phyloP scores from a whole-genome alignment of 140 eudicot genomes.

The Ambrosia hybrid region DNA sequence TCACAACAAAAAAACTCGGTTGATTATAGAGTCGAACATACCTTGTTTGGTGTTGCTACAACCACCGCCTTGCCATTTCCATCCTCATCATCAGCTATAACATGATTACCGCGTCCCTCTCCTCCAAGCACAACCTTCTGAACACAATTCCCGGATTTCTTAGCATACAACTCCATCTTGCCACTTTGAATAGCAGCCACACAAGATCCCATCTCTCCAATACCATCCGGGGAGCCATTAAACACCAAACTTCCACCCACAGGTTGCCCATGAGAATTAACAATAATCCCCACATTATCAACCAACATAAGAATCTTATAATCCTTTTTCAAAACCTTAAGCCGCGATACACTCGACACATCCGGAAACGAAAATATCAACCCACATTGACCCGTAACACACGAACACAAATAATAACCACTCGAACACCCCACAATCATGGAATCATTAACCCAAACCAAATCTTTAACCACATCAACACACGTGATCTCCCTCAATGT shows the following conservation, averaged over 20 bases:
- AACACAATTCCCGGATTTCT: slow-evolving; percentile 60
- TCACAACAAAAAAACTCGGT: slow-evolving; percentile 7
- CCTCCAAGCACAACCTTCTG: slow-evolving; percentile 53
- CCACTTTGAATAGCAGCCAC: slow-evolving; percentile 53
- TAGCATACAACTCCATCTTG: slow-evolving; percentile 72
- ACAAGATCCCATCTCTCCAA: slow-evolving; percentile 62
- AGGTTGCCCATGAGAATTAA: slow-evolving; percentile 79
- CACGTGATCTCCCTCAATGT: slow-evolving; percentile 71
- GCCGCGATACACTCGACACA: slow-evolving; percentile 39
- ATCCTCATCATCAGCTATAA: slow-evolving; percentile 61
- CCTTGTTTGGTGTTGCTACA: slow-evolving; percentile 66
- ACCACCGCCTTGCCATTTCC: slow-evolving; percentile 61
- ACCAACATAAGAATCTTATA: slow-evolving; percentile 75
- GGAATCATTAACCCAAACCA: slow-evolving; percentile 84
- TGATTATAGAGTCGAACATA: slow-evolving; percentile 15
- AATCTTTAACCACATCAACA: slow-evolving; percentile 51
- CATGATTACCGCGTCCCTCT: slow-evolving; percentile 42
- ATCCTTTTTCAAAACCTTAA: slow-evolving; percentile 64
- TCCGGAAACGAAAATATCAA: slow-evolving; percentile 81
- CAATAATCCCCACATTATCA: slow-evolving; percentile 82
- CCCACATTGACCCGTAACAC: slow-evolving; percentile 59
- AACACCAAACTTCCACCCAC: slow-evolving; percentile 95
- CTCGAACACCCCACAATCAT: slow-evolving; percentile 58
- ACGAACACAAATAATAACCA: slow-evolving; percentile 78
- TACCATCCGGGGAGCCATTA: slow-evolving; percentile 54